Conservation (phyloP, 805 yeast species). For the Hanseniaspora clermontiae region DNA sequence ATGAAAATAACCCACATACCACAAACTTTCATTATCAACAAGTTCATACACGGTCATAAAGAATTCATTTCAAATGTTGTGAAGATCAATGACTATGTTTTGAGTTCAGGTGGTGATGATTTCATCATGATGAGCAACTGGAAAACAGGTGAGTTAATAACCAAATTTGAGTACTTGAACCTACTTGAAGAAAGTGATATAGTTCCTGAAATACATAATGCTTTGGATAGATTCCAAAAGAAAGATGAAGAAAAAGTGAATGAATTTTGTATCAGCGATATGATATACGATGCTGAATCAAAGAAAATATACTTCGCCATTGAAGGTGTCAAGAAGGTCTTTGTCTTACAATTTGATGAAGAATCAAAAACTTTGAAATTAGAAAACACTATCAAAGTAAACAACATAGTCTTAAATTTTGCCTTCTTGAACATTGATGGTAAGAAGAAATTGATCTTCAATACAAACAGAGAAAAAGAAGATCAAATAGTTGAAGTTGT, state of each 20-base stretch:
- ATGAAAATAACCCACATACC: slow-evolving; percentile 75
- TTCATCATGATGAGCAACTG: slow-evolving; percentile 69
- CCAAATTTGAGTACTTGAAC: slow-evolving; percentile 38
- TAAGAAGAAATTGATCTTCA: slow-evolving; percentile 28
- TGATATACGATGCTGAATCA: slow-evolving; percentile 27
- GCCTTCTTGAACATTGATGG: slow-evolving; percentile 17
- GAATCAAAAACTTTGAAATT: slow-evolving; percentile 20
- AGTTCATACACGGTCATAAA: slow-evolving; percentile 75
- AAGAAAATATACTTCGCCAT: slow-evolving; percentile 34
- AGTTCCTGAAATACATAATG: slow-evolving; percentile 39
- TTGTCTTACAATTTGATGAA: slow-evolving; percentile 23
- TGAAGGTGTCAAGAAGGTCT: slow-evolving; percentile 39
- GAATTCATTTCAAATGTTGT: slow-evolving; percentile 64
- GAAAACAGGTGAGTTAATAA: slow-evolving; percentile 40
- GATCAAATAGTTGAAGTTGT: slow-evolving; percentile 22
- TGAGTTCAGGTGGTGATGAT: slow-evolving; percentile 90
- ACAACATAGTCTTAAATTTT: slow-evolving; percentile 25
- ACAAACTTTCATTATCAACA: slow-evolving; percentile 59
- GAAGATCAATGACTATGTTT: slow-evolving; percentile 37
- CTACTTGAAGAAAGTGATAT: slow-evolving; percentile 34
- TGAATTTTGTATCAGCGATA: slow-evolving; percentile 43
- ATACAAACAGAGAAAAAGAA: slow-evolving; percentile 21
- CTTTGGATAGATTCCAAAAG: slow-evolving; percentile 52
- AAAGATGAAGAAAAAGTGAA: slow-evolving; percentile 32
- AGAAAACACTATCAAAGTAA: slow-evolving; percentile 24